These are phyloP conservation scores for Candida hungchunana DNA, from an alignment of 805 yeast species.

Conservation along the genomic window DNA sequence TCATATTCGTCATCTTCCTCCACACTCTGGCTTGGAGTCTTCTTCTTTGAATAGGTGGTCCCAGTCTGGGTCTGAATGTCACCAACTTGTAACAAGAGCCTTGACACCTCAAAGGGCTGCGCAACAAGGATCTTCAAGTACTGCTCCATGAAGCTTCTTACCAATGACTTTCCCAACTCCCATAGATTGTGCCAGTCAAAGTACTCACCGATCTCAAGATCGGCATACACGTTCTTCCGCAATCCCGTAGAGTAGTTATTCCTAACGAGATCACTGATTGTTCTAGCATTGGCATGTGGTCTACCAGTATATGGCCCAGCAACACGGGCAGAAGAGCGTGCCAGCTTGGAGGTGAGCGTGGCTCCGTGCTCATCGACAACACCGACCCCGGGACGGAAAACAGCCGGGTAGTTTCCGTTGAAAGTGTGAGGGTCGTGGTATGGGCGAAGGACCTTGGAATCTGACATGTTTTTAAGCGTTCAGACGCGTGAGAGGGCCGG, in stretches of 20 bases:
- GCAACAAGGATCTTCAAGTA: constrained; percentile 66
- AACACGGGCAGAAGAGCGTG: constrained; percentile 22
- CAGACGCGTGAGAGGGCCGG: too few relatives aligned
- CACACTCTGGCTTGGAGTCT: too few relatives aligned
- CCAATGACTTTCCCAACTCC: constrained; percentile 52
- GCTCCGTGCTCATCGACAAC: constrained; percentile 45
- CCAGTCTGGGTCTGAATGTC: constrained; percentile 41
- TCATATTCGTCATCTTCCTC: constrained; percentile 35
- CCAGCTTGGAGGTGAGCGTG: constrained; percentile 37
- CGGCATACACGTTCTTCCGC: constrained; percentile 31
- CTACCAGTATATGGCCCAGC: constrained; percentile 12
- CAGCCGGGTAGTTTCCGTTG: constrained; percentile 58
- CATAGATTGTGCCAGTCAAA: constrained; percentile 55
- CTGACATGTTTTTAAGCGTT: too few relatives aligned
- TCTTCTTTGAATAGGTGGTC: too few relatives aligned
- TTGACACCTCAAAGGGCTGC: constrained; percentile 86
- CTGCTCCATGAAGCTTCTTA: constrained; percentile 58
- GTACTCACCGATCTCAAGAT: constrained; percentile 63
- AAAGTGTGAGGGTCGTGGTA: constrained; percentile 67
- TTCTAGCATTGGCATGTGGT: constrained; percentile 8
- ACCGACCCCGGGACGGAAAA: constrained; percentile 58
- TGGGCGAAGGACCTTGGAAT: constrained; percentile 42
- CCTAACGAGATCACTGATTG: constrained; percentile 21
- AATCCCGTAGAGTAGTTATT: constrained; percentile 23
- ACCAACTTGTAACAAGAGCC: constrained; percentile 79